These are phyloP conservation scores for Colletotrichum eremochloae DNA, from an alignment of 2,329 filamentous ascomycete genomes.

Conservation along the genomic window DNA sequence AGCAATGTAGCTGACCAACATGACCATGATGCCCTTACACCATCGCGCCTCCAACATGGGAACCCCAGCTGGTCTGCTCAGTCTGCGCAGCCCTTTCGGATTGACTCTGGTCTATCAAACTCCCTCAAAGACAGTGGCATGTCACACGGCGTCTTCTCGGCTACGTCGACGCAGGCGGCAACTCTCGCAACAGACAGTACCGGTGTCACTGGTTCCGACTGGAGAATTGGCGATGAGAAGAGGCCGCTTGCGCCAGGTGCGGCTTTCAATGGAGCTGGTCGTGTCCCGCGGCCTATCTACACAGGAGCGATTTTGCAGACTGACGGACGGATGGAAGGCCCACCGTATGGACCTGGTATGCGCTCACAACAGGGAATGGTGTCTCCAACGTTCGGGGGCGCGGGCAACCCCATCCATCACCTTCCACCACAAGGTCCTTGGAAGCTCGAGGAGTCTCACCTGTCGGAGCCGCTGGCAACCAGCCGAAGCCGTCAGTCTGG, in stretches of 20 bases:
- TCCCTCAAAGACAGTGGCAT: slow-evolving; percentile 29
- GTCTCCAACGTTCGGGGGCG: slow-evolving; percentile 30
- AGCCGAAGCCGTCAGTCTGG: slow-evolving; percentile 38
- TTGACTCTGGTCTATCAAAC: slow-evolving; percentile 23
- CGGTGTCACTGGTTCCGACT: slow-evolving; percentile 19
- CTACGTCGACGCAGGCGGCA: slow-evolving; percentile 37
- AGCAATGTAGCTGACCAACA: slow-evolving; percentile 9
- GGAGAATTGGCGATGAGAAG: slow-evolving; percentile 36
- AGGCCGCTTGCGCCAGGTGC: slow-evolving; percentile 23
- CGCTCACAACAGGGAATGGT: slow-evolving; percentile 34
- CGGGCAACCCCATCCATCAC: slow-evolving; percentile 55
- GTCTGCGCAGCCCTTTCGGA: slow-evolving; percentile 18
- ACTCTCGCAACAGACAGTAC: slow-evolving; percentile 36
- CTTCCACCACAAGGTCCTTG: slow-evolving; percentile 62
- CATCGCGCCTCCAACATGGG: slow-evolving; percentile 12
- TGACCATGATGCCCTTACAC: neutral
- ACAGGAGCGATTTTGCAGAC: slow-evolving; percentile 14
- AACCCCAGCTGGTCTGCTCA: slow-evolving; percentile 1
- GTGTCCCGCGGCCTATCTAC: slow-evolving; percentile 17
- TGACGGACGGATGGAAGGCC: slow-evolving; percentile 46
- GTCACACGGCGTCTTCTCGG: slow-evolving; percentile 21
- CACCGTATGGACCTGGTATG: slow-evolving; percentile 36
- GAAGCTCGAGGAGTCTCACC: slow-evolving; percentile 68
- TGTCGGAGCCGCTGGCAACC: slow-evolving; percentile 60
- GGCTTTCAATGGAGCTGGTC: slow-evolving; percentile 27